Conservation (phyloP, 129 eudicot genomes). For the Erigeron canadensis region DNA sequence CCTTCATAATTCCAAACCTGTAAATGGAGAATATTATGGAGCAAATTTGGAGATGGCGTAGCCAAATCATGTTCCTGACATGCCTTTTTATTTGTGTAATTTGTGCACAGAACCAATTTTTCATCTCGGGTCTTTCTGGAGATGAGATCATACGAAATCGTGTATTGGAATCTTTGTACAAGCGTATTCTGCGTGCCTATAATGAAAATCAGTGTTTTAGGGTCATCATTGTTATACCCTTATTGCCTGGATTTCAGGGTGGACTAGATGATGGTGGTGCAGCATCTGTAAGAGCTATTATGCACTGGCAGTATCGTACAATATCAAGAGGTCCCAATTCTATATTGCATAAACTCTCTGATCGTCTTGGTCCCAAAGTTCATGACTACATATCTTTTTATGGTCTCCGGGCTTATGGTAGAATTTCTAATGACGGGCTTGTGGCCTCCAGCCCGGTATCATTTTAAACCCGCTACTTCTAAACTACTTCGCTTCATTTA, state of each 20-base stretch:
- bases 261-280: constrained; percentile 98
- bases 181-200: constrained; percentile 77
- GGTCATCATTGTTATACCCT: constrained; percentile 84
- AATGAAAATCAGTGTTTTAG: constrained; percentile 84
- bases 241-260: constrained; percentile 98
- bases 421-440: constrained; percentile 79
- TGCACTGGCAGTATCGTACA: constrained; percentile 99
- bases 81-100: constrained; percentile 21
- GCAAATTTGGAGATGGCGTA: not conserved
- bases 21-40: too few species aligned
- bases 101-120: constrained; percentile 85
- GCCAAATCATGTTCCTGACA: constrained; percentile 18
- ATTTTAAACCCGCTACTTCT: not conserved
- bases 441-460: constrained; percentile 89
- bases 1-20: too few species aligned
- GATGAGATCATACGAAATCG: constrained; percentile 87
- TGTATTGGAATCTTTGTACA: constrained; percentile 70
- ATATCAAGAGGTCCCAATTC: constrained; percentile 84
- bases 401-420: constrained; percentile 92
- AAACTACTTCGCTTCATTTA: not conserved
- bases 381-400: constrained; percentile 94
- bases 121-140: constrained; percentile 94
- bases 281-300: constrained; percentile 97
- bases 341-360: constrained; percentile 73
- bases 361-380: constrained; percentile 71